These are phyloP conservation scores for Penicillium sp. DNA, from an alignment of 2,329 filamentous ascomycete species.

Conservation along the genomic window DNA sequence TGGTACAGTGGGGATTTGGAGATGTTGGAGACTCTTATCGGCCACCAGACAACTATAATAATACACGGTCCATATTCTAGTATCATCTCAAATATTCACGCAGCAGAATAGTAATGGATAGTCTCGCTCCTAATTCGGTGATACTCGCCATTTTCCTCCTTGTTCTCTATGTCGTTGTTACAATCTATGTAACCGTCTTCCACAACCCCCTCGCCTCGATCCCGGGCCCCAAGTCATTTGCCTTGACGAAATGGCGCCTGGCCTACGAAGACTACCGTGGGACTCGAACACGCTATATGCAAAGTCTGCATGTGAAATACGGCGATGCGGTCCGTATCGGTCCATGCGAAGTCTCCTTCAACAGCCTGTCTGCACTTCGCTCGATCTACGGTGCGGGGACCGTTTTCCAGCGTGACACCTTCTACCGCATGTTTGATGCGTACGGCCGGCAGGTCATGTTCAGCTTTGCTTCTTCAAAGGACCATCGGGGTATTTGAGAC, in stretches of 20 bases:
- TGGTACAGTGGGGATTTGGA: too few species aligned
- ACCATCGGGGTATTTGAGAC: constrained; percentile 38
- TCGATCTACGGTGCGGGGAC: constrained; percentile 61
- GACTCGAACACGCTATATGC: constrained; percentile 48
- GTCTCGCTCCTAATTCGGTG: too few species aligned
- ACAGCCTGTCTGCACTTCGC: constrained; percentile 52
- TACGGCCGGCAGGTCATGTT: constrained; percentile 60
- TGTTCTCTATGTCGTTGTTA: too few species aligned
- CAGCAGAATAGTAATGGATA: too few species aligned
- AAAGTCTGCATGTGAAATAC: constrained; percentile 51
- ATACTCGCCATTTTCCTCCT: too few species aligned
- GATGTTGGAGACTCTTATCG: too few species aligned
- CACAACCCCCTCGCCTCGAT: constrained; percentile 5
- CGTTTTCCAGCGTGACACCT: constrained; percentile 55
- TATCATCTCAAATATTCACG: too few species aligned
- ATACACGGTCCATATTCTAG: too few species aligned
- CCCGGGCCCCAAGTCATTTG: constrained; percentile 47
- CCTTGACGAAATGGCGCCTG: constrained; percentile 52
- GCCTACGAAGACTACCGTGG: constrained; percentile 53
- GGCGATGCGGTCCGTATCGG: constrained; percentile 55
- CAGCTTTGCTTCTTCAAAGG: constrained; percentile 51
- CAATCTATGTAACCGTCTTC: neutral
- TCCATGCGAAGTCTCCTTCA: constrained; percentile 54
- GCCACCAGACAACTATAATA: too few species aligned
- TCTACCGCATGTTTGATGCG: constrained; percentile 62